Evolutionary conservation across 2,329 filamentous ascomycete genomes (phyloP).

Genomic region (Phialophora verrucosa): DNA sequence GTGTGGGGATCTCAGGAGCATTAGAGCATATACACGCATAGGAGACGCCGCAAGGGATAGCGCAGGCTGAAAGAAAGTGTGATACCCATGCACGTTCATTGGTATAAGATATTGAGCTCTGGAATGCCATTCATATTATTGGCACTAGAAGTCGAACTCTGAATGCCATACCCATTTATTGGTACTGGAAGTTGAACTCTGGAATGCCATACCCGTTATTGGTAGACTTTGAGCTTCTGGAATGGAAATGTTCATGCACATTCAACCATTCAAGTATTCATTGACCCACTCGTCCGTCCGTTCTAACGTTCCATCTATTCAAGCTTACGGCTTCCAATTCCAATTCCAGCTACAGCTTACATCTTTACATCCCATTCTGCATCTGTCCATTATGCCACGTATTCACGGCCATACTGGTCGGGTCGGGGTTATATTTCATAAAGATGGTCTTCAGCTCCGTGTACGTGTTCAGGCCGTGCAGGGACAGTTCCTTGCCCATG

Average conservation of each 20-base stretch:
- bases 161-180: background rate
- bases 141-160: no score
- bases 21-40: background rate
- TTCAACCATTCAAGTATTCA: background rate
- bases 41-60: background rate
- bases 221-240: no score
- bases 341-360: no score
- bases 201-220: no score
- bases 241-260: background rate
- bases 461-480: slow-evolving; percentile 48
- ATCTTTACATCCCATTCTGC: background rate
- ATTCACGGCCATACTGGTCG: slow-evolving; percentile 8
- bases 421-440: slow-evolving; percentile 41
- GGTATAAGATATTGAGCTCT: background rate
- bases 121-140: no score
- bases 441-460: slow-evolving; percentile 47
- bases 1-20: background rate
- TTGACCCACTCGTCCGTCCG: no score
- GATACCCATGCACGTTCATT: background rate
- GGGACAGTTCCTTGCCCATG: slow-evolving; percentile 56
- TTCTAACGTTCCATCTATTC: background rate
- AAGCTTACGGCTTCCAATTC: no score
- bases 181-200: background rate
- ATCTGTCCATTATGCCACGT: slow-evolving; percentile 17
- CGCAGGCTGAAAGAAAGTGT: background rate